These are phyloP conservation scores for Hyphopichia wangnamkhiaoensis DNA, from an alignment of 1,139 yeast species.

Conservation along the genomic window DNA sequence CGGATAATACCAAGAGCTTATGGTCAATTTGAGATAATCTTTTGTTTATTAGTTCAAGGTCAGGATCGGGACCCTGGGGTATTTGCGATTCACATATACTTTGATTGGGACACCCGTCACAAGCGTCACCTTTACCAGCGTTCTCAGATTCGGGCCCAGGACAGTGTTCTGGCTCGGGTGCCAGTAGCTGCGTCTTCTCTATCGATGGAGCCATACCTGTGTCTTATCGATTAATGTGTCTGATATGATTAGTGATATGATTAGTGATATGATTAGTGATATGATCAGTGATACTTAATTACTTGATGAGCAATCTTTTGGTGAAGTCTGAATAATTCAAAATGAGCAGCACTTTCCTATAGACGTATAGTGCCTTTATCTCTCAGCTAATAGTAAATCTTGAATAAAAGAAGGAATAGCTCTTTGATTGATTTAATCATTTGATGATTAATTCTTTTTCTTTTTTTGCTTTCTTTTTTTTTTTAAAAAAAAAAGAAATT, in stretches of 20 bases:
- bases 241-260: neutral
- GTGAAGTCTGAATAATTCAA: too few species aligned
- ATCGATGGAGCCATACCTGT: conserved; percentile 5
- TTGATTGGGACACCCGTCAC: conserved; percentile 93
- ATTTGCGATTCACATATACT: conserved; percentile 76
- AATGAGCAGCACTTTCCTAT: too few species aligned
- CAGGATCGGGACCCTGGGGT: conserved; percentile 97
- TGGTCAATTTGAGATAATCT: conserved; percentile 72
- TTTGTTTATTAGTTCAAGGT: conserved; percentile 73
- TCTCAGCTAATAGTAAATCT: neutral
- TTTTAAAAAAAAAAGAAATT: conserved; percentile 1
- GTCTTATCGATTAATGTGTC: neutral
- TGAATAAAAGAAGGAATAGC: neutral
- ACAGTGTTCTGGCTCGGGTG: conserved; percentile 91
- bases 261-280: too few species aligned
- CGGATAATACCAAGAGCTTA: conserved; percentile 83
- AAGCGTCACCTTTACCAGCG: conserved; percentile 94
- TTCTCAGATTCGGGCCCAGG: conserved; percentile 95
- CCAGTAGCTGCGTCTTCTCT: conserved; percentile 28
- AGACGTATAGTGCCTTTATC: neutral
- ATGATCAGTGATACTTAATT: too few species aligned
- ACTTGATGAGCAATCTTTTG: too few species aligned
- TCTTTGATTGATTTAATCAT: too few species aligned
- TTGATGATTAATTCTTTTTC: conserved; percentile 1
- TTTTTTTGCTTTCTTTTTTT: conserved; percentile 2